Conservation (phyloP, 768 basidiomycete species). For the Lentinula lateritia region DNA sequence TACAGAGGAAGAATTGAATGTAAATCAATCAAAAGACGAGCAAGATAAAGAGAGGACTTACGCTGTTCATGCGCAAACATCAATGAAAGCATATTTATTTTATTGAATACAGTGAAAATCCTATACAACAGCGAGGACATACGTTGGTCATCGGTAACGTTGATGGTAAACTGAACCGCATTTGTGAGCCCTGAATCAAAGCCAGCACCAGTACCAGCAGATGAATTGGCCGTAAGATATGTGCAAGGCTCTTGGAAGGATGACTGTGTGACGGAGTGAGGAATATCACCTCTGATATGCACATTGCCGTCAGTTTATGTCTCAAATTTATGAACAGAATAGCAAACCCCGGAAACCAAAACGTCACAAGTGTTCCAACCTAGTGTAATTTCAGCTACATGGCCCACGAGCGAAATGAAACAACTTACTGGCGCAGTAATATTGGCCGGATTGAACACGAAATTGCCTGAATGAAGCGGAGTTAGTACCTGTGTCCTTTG, state of each 20-base stretch:
- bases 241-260: constrained; percentile 49
- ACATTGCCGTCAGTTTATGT: constrained; percentile 8
- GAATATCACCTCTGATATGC: constrained; percentile 27
- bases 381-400: background rate
- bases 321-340: background rate
- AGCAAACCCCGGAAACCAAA: constrained; percentile 45
- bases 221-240: constrained; percentile 32
- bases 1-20: constrained; percentile 13
- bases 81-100: background rate
- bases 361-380: constrained; percentile 36
- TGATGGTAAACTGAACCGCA: constrained; percentile 37
- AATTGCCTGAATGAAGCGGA: constrained; percentile 11
- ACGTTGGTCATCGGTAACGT: constrained; percentile 45
- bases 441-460: constrained; percentile 40
- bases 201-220: constrained; percentile 29
- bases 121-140: constrained; percentile 12
- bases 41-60: background rate
- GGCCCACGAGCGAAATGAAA: too few species aligned
- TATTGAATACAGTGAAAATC: background rate
- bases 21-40: too few species aligned
- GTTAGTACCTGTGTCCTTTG: background rate
- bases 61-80: background rate
- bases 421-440: constrained; percentile 39
- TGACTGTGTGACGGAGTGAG: constrained; percentile 54
- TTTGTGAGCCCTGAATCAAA: constrained; percentile 50